Evolutionary conservation across 176 grass and related monocot species (phyloP).

Genomic region (Calamus simplicifolius): DNA sequence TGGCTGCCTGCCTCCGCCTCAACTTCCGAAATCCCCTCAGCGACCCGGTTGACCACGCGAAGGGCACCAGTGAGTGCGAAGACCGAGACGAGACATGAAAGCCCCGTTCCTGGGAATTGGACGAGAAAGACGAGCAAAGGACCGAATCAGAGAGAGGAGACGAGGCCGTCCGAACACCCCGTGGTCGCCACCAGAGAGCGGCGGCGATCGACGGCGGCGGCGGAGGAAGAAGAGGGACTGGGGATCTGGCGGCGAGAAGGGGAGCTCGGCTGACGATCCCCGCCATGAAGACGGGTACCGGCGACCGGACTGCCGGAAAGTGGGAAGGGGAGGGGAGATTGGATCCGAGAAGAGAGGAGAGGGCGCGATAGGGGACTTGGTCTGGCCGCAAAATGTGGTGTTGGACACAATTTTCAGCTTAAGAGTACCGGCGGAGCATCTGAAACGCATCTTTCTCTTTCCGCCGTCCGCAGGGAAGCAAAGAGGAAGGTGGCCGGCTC

Average conservation of each 20-base stretch:
- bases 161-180: not conserved
- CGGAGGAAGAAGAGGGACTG: not conserved
- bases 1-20: slow-evolving; percentile 37
- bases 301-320: not conserved
- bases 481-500: too few relatives aligned
- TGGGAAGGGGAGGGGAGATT: not conserved
- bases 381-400: too few relatives aligned
- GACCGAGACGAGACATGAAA: slow-evolving; percentile 31
- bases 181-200: slow-evolving; percentile 8
- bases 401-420: too few relatives aligned
- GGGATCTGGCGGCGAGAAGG: slow-evolving; percentile 47
- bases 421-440: too few relatives aligned
- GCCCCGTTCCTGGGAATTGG: slow-evolving; percentile 11
- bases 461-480: too few relatives aligned
- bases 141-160: slow-evolving; percentile 7
- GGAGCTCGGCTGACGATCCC: slow-evolving; percentile 58
- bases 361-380: too few relatives aligned
- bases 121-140: slow-evolving; percentile 7
- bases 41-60: slow-evolving; percentile 28
- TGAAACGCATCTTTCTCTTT: too few relatives aligned
- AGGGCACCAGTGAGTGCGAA: slow-evolving; percentile 19
- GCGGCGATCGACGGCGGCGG: not conserved
- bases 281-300: slow-evolving; percentile 38
- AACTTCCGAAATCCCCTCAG: slow-evolving; percentile 57
- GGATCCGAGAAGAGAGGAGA: too few relatives aligned